phyloP scores from a whole-genome alignment of 805 yeast species.

The Metschnikowia matae region DNA sequence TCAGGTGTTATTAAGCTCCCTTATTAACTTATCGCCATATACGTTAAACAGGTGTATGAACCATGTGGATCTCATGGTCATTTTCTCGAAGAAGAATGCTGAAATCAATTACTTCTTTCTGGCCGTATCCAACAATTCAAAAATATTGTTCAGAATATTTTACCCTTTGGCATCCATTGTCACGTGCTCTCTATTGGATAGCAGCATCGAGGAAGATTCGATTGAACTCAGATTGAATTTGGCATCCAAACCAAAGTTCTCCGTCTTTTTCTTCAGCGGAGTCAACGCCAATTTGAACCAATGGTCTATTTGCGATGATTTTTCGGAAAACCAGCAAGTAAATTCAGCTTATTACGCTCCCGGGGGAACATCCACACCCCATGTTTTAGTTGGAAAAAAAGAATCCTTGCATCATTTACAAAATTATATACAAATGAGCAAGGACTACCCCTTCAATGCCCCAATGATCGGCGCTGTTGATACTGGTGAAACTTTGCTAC shows the following conservation, averaged over 20 bases:
- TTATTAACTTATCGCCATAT: conserved; percentile 62
- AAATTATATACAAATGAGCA: conserved; percentile 42
- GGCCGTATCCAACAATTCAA: conserved; percentile 63
- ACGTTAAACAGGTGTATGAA: conserved; percentile 61
- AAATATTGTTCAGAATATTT: conserved; percentile 67
- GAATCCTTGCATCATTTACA: conserved; percentile 50
- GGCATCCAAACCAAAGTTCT: conserved; percentile 68
- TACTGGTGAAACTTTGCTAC: background rate
- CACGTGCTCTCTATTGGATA: conserved; percentile 54
- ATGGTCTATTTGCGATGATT: conserved; percentile 82
- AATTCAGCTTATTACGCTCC: conserved; percentile 56
- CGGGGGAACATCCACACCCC: conserved; percentile 59
- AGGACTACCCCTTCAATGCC: conserved; percentile 4
- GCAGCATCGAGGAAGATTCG: conserved; percentile 36
- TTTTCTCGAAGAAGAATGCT: conserved; percentile 63
- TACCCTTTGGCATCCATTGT: conserved; percentile 61
- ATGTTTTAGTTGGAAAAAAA: conserved; percentile 57
- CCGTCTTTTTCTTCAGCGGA: conserved; percentile 65
- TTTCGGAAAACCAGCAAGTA: conserved; percentile 80
- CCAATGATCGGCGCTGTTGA: background rate
- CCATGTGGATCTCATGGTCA: conserved; percentile 66
- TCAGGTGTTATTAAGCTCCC: conserved; percentile 41
- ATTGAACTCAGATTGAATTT: conserved; percentile 48
- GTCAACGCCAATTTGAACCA: conserved; percentile 52
- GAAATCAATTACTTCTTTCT: conserved; percentile 77